phyloP scores from a whole-genome alignment of 2,329 filamentous ascomycete species.

The Xylariales sp. region DNA sequence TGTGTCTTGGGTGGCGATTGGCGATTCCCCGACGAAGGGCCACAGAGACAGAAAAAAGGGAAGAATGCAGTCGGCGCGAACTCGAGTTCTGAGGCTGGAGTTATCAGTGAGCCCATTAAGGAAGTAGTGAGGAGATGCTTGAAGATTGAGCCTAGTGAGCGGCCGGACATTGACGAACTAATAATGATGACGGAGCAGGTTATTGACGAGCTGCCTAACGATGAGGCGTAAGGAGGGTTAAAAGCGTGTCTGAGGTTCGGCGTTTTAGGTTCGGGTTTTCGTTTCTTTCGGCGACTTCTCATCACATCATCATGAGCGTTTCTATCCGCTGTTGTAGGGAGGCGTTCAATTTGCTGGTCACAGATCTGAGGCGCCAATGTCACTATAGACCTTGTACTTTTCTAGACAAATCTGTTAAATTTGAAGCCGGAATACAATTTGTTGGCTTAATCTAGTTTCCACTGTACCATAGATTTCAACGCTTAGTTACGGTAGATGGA shows the following conservation, averaged over 20 bases:
- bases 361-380: constrained; percentile 29
- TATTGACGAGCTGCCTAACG: constrained; percentile 49
- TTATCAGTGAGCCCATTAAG: constrained; percentile 84
- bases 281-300: constrained; percentile 13
- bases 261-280: constrained; percentile 24
- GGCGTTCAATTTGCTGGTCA: constrained; percentile 31
- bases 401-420: constrained; percentile 15
- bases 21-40: constrained; percentile 92
- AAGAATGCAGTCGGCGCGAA: constrained; percentile 54
- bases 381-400: constrained; percentile 33
- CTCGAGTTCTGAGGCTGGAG: constrained; percentile 57
- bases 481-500: background rate
- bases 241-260: constrained; percentile 24
- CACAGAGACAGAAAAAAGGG: constrained; percentile 62
- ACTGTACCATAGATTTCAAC: constrained; percentile 8
- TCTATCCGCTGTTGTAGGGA: constrained; percentile 5
- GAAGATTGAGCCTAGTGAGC: constrained; percentile 84
- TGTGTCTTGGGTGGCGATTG: constrained; percentile 95
- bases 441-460: background rate
- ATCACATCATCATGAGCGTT: constrained; percentile 22
- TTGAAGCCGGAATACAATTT: constrained; percentile 19
- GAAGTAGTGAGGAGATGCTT: constrained; percentile 90
- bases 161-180: constrained; percentile 66
- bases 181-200: constrained; percentile 51
- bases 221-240: constrained; percentile 46